phyloP scores from a whole-genome alignment of 352 stramenopile species.

The Pythium periplocum region DNA sequence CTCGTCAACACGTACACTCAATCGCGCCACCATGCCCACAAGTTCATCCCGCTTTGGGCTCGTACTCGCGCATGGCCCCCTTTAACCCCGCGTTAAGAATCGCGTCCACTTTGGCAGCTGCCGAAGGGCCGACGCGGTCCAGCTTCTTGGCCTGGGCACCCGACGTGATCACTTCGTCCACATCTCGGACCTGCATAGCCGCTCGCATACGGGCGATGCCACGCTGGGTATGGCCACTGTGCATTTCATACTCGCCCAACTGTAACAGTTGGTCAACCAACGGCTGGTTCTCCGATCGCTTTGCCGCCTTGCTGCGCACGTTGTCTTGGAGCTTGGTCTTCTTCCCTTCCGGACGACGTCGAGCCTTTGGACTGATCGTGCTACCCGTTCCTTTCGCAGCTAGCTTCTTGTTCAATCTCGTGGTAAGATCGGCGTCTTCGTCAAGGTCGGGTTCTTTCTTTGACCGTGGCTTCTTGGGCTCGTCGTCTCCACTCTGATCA shows the following conservation, averaged over 20 bases:
- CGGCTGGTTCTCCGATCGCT: constrained; percentile 39
- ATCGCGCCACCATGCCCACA: neutral
- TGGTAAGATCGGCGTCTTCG: neutral
- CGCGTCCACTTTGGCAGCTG: constrained; percentile 53
- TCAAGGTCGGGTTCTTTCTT: too few relatives aligned
- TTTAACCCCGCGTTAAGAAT: constrained; percentile 48
- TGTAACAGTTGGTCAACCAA: constrained; percentile 55
- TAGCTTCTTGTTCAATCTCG: neutral
- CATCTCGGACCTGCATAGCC: constrained; percentile 46
- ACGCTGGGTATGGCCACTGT: constrained; percentile 37
- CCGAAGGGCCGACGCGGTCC: constrained; percentile 35
- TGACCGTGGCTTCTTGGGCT: too few relatives aligned
- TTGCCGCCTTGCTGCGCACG: constrained; percentile 30
- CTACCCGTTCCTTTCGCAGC: neutral
- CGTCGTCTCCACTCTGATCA: neutral
- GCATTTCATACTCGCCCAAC: constrained; percentile 54
- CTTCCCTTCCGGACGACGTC: neutral
- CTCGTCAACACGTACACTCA: neutral
- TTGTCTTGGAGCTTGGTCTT: constrained; percentile 18
- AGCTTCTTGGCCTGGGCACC: constrained; percentile 49
- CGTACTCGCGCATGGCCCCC: constrained; percentile 47
- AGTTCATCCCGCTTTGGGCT: constrained; percentile 7
- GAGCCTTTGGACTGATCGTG: neutral
- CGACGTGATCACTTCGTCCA: constrained; percentile 38
- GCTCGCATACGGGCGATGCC: constrained; percentile 51